phyloP scores from a whole-genome alignment of 2,329 filamentous ascomycete genomes.

The Alternaria angustiovoidea region DNA sequence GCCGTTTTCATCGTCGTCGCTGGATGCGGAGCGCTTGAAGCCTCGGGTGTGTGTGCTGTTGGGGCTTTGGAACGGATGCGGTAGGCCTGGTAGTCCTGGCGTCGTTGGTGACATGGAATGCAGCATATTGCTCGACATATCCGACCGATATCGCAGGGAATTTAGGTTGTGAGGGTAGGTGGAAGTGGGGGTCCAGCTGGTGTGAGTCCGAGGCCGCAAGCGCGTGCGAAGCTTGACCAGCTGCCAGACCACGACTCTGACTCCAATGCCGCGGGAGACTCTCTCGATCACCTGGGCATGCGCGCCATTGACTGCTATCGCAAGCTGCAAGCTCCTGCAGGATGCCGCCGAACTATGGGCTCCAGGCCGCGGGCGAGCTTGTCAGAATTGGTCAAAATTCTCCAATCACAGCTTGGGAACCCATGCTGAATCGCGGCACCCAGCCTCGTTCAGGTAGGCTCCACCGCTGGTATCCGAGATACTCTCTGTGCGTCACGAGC shows the following conservation, averaged over 20 bases:
- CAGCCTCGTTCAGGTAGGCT: constrained; percentile 12
- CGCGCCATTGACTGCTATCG: constrained; percentile 15
- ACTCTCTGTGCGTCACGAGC: not conserved
- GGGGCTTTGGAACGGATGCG: constrained; percentile 43
- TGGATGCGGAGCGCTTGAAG: constrained; percentile 50
- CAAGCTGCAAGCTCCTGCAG: constrained; percentile 27
- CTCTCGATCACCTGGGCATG: constrained; percentile 3
- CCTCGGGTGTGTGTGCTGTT: constrained; percentile 40
- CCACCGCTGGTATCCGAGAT: constrained; percentile 6
- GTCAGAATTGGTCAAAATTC: constrained; percentile 4
- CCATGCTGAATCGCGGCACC: constrained; percentile 8
- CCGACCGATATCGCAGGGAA: constrained; percentile 30
- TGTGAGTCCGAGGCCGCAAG: constrained; percentile 18
- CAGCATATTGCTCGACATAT: constrained; percentile 20
- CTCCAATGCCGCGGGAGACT: constrained; percentile 7
- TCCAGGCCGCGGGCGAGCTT: constrained; percentile 12
- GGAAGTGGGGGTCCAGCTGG: constrained; percentile 19
- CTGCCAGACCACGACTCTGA: constrained; percentile 11
- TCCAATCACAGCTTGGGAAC: constrained; percentile 16
- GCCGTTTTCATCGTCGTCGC: constrained; percentile 49
- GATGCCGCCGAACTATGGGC: constrained; percentile 21
- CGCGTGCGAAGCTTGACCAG: constrained; percentile 12
- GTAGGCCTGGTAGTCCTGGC: constrained; percentile 33
- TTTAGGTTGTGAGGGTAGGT: constrained; percentile 18
- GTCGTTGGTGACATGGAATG: constrained; percentile 45